Evolutionary conservation across 371 early-diverging fungal species (phyloP), one percentile per base, ranked within the genome.

Genomic region (Lichtheimia hyalospora): DNA sequence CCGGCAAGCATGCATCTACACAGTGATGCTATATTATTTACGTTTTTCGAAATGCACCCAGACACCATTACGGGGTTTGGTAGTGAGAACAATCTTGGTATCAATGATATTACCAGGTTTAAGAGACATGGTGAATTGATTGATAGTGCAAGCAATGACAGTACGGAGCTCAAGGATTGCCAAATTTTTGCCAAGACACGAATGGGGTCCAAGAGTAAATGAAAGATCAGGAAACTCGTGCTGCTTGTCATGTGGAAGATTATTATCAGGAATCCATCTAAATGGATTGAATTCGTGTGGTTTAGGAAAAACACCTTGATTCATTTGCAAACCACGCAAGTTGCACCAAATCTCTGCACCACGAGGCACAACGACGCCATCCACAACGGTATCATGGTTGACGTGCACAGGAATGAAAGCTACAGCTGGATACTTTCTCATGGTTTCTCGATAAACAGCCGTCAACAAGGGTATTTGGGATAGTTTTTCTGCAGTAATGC

Each of bases 261-360:
- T 21, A n/a, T 16, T 43, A 3, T n/a, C 12, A 7, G n/a, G n/a
- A 0, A 81, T 23, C 73, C 75, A 81, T 15, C 81, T 75, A 8
- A 46, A 53, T 20, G 71, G 70, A 52, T 75, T 67, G 50, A 75
- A 81, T 16, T 53, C 63, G 0, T 75, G 68, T 12, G 81, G 81
- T 14, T 77, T 44, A 0, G 77, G 81, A 48, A 81, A 81, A 8
- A 74, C 52, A 2, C 16, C 51, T 4, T 77, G 71, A 49, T 77
- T 73, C 81, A 81, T 81, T 41, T 77, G 77, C 4, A 77, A 40
- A 18, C 81, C 81, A 34, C 81, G 69, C 4, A 81, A 59, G 53
- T 81, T 81, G 61, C 75, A 77, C 75, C 77, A 81, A 1, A 77
- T 67, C 48, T 77, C 80, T 14, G 80, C 66, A 12, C 71, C 73